Base-by-base conservation (phyloP, 331 rosid species). In the Spiraea crenata region DNA sequence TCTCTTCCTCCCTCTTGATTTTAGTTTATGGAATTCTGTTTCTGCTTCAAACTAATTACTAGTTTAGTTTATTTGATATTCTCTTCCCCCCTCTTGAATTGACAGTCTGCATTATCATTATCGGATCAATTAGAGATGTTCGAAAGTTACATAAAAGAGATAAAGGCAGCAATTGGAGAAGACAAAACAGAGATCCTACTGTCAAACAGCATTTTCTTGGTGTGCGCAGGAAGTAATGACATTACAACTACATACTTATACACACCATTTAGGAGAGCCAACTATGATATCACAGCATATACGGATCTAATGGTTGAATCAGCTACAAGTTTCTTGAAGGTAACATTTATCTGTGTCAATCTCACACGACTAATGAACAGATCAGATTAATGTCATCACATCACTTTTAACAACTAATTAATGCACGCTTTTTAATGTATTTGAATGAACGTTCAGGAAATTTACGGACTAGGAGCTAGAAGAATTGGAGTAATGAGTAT, bases 171-270 rank as follows among this genome's bases (percentile, higher is more conserved):
- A 42, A 69, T 82, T 69, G 86, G 88, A 70, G 83, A 67, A 70
- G 61, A 54, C 31, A 84, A 65, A 67, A 68, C 74, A 11, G 9
- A 48, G 9, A 52, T 9, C 20, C 77, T 81, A 40, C 3, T 84
- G 35, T 76, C 86, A 7, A 75, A 86, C 59, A 73, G 88, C 77
- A 49, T 89, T 63, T 84, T 76, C 63, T 38, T 86, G 2, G 71
- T 82, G 54, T 80, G 86, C 74, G 6, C 54, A 2, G 91, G 95
- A 71, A 89, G 86, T 70, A 77, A 81, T 81, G 95, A 89, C 81
- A 79, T 86, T 45, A 84, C 85, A 11, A 77, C 76, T 57, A 84
- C 83, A 54, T 89, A 80, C 40, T n/a, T 44, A 56, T 62, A 49
- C 60, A 39, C 83, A 20, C 82, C 78, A 25, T 9, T 74, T 37